These are phyloP conservation scores for Saccharomyces hybrid DNA, from an alignment of 1,139 yeast genomes.

Conservation along the genomic window DNA sequence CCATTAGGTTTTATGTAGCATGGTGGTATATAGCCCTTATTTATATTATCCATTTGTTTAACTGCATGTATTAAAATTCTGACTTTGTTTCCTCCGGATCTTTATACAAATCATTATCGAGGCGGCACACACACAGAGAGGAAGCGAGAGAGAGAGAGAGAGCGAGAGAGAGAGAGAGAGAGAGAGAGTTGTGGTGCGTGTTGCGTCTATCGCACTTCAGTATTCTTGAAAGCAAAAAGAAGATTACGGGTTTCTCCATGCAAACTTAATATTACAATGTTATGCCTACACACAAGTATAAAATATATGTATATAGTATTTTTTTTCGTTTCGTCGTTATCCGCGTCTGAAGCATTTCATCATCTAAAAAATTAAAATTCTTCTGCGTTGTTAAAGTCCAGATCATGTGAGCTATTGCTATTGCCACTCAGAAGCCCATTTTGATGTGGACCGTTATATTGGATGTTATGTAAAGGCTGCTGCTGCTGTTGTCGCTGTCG, in stretches of 20 bases:
- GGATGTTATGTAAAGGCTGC: constrained; percentile 8
- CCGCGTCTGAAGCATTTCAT: background rate
- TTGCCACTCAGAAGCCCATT: background rate
- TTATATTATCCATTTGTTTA: too few species aligned
- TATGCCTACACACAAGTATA: background rate
- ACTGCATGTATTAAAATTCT: too few species aligned
- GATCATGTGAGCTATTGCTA: background rate
- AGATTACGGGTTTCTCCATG: background rate
- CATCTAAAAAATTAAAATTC: background rate
- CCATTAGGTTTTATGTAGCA: too few species aligned
- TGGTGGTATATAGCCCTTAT: too few species aligned
- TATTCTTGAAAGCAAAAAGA: background rate
- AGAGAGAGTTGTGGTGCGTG: too few species aligned
- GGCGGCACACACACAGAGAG: too few species aligned
- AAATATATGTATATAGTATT: background rate
- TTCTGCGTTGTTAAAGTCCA: background rate
- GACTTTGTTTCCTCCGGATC: too few species aligned
- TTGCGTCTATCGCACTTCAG: too few species aligned
- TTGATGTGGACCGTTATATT: constrained; percentile 3
- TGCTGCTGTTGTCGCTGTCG: constrained; percentile 6
- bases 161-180: too few species aligned
- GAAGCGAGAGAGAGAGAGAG: too few species aligned
- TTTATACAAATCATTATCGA: too few species aligned
- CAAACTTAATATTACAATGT: background rate
- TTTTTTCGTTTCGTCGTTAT: background rate